Percentiles rank a stretch among this genome's conserved stretches.
Conservation (phyloP, 371 early-diverging fungal genomes). For the Mortierella sp. region DNA sequence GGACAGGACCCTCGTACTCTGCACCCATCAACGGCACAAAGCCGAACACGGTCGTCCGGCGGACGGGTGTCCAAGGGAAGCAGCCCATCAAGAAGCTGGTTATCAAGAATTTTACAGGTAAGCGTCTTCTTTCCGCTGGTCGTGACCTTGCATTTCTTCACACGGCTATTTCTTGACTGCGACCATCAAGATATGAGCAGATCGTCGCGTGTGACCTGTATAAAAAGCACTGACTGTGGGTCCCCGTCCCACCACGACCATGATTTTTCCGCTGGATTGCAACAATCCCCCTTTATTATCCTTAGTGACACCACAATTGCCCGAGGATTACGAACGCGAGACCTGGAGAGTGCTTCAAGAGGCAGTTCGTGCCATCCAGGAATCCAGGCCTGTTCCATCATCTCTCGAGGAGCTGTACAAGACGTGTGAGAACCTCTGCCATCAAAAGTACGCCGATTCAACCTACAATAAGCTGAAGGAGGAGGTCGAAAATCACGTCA, state of each 20-base stretch:
- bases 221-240: neutral
- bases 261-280: constrained; percentile 4
- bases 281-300: neutral
- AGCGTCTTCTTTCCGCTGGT: neutral
- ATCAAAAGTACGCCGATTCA: constrained; percentile 75
- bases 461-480: constrained; percentile 72
- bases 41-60: constrained; percentile 30
- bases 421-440: constrained; percentile 86
- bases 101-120: constrained; percentile 77
- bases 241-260: neutral
- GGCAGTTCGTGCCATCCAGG: constrained; percentile 84
- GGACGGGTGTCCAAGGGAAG: constrained; percentile 51
- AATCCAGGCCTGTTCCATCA: constrained; percentile 68
- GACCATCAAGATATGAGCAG: neutral
- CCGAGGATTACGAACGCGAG: constrained; percentile 74
- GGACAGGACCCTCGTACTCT: constrained; percentile 12
- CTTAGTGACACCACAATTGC: constrained; percentile 73
- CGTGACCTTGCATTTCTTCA: no score
- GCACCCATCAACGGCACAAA: constrained; percentile 31
- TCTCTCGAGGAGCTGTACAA: constrained; percentile 90
- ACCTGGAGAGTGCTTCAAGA: constrained; percentile 76
- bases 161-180: neutral
- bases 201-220: neutral
- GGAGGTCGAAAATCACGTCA: constrained; percentile 69
- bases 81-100: constrained; percentile 68